These are phyloP conservation scores for Starmerella kuoi DNA, from an alignment of 805 yeast species.

Conservation along the genomic window DNA sequence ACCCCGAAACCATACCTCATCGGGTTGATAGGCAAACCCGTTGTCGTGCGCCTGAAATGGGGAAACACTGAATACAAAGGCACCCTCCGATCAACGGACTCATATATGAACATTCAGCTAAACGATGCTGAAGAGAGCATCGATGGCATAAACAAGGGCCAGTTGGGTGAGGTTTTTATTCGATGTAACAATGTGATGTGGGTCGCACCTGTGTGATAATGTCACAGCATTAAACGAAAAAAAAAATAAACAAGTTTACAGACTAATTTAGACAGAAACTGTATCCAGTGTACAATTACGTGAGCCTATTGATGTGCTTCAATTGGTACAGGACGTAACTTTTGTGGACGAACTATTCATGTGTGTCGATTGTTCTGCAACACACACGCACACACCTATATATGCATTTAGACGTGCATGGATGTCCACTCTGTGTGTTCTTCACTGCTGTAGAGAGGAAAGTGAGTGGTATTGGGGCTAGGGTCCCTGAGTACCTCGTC, in stretches of 20 bases:
- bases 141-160: conserved; percentile 35
- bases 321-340: not conserved
- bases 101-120: conserved; percentile 70
- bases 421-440: too few relatives aligned
- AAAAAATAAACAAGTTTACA: not conserved
- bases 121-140: conserved; percentile 23
- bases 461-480: too few relatives aligned
- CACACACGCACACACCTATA: too few relatives aligned
- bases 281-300: too few relatives aligned
- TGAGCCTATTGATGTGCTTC: too few relatives aligned
- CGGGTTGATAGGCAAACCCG: conserved; percentile 56
- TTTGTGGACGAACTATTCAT: too few relatives aligned
- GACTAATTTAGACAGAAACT: too few relatives aligned
- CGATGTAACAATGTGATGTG: conserved; percentile 84
- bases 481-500: too few relatives aligned
- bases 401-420: too few relatives aligned
- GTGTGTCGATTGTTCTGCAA: too few relatives aligned
- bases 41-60: conserved; percentile 77
- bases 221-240: not conserved
- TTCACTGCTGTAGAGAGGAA: too few relatives aligned
- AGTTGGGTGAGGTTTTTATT: conserved; percentile 66
- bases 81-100: conserved; percentile 62
- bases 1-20: conserved; percentile 42
- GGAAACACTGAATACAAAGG: conserved; percentile 83
- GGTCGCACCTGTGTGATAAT: conserved; percentile 32